Evolutionary conservation across 78 protist species (phyloP).

Genomic region (Dictyostelium brefeldianum): DNA sequence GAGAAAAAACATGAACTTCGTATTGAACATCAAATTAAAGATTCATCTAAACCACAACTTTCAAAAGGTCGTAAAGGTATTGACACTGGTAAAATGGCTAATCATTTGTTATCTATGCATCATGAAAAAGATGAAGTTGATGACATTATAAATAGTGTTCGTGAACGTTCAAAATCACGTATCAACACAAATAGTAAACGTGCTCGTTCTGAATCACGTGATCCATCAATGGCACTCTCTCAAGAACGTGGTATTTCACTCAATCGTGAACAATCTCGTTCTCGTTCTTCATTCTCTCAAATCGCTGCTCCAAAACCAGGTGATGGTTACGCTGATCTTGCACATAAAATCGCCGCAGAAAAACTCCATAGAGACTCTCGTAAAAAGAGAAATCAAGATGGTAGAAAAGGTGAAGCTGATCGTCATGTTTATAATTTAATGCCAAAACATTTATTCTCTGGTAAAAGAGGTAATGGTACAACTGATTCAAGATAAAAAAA

Average conservation of each 20-base stretch:
- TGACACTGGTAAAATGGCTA: slow-evolving; percentile 1
- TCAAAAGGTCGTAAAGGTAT: not conserved
- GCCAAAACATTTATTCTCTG: slow-evolving; percentile 97
- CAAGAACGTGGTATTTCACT: slow-evolving; percentile 23
- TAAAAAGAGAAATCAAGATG: slow-evolving; percentile 63
- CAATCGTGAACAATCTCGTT: slow-evolving; percentile 67
- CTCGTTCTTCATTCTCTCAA: slow-evolving; percentile 8
- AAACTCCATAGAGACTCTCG: not conserved
- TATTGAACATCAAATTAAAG: slow-evolving; percentile 16
- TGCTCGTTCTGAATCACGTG: slow-evolving; percentile 41
- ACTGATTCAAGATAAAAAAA: slow-evolving; percentile 91
- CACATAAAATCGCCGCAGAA: slow-evolving; percentile 29
- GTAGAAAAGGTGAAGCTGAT: slow-evolving; percentile 94
- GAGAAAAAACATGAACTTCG: slow-evolving; percentile 26
- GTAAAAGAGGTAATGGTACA: slow-evolving; percentile 96
- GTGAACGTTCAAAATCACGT: slow-evolving; percentile 21
- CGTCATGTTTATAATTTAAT: slow-evolving; percentile 80
- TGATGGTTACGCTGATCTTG: slow-evolving; percentile 35
- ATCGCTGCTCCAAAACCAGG: slow-evolving; percentile 64
- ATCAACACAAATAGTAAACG: slow-evolving; percentile 33
- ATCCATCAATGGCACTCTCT: not conserved
- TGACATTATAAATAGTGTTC: slow-evolving; percentile 20
- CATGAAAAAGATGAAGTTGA: slow-evolving; percentile 43
- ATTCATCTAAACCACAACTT: slow-evolving; percentile 32
- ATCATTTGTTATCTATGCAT: slow-evolving; percentile 8